A percentile compares a stretch with the other conserved stretches of the same genome.
Evolutionary conservation across 164 flowering plant genomes (phyloP).

Genomic region (Tetrastigma voinierianum): DNA sequence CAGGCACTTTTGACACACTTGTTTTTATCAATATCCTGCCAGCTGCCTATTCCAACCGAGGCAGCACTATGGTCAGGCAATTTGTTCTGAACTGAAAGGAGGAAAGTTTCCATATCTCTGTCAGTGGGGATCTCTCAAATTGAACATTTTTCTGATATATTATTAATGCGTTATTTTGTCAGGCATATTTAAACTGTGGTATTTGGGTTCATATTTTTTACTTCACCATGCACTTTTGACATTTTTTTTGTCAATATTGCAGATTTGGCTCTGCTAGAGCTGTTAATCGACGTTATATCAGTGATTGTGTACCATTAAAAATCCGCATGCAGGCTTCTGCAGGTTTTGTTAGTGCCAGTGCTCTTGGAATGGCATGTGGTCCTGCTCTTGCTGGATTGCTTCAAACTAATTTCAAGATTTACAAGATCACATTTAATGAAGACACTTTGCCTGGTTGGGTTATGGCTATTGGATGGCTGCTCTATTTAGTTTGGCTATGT

Average conservation of each 20-base stretch:
- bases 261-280: slow-evolving; percentile 82
- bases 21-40: background rate
- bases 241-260: slow-evolving; percentile 18
- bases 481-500: slow-evolving; percentile 62
- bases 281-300: slow-evolving; percentile 73
- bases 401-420: slow-evolving; percentile 53
- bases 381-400: slow-evolving; percentile 78
- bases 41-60: no score
- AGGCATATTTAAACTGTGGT: background rate
- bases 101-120: no score
- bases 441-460: slow-evolving; percentile 82
- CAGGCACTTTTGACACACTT: background rate
- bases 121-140: no score
- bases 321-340: slow-evolving; percentile 81
- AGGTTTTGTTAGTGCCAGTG: slow-evolving; percentile 79
- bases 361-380: slow-evolving; percentile 85
- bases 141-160: no score
- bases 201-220: background rate
- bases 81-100: no score
- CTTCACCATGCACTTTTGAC: background rate
- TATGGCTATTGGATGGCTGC: slow-evolving; percentile 68
- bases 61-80: no score
- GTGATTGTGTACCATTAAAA: slow-evolving; percentile 70
- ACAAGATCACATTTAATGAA: slow-evolving; percentile 57
- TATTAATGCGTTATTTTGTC: no score